Evolutionary conservation across 2,329 filamentous ascomycete species (phyloP).

Genomic region (Trematosphaeria pertusa): DNA sequence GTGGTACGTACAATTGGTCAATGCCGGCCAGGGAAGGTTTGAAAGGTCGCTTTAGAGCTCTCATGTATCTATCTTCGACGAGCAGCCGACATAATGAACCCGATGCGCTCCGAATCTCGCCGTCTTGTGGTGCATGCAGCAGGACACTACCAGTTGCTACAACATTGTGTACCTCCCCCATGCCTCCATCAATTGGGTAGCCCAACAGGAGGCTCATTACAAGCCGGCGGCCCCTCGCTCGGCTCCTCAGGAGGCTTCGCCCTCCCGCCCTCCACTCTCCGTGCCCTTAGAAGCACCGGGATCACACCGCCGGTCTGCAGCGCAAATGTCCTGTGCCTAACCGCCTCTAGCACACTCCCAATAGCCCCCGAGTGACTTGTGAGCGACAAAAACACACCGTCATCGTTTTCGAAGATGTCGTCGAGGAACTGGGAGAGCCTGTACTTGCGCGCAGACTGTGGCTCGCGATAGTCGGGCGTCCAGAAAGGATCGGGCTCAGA

Average conservation of each 20-base stretch:
- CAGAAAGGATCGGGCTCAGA: slow-evolving; percentile 63
- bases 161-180: too few relatives aligned
- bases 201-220: slow-evolving; percentile 30
- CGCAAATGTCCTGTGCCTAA: slow-evolving; percentile 66
- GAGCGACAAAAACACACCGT: slow-evolving; percentile 57
- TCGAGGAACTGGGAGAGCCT: slow-evolving; percentile 52
- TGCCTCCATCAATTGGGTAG: too few relatives aligned
- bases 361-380: slow-evolving; percentile 68
- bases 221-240: slow-evolving; percentile 40
- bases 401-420: slow-evolving; percentile 60
- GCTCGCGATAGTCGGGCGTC: slow-evolving; percentile 48
- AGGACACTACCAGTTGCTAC: too few relatives aligned
- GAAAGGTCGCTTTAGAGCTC: too few relatives aligned
- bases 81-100: too few relatives aligned
- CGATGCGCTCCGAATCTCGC: too few relatives aligned
- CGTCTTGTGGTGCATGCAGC: too few relatives aligned
- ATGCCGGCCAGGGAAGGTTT: too few relatives aligned
- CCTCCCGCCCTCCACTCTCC: slow-evolving; percentile 49
- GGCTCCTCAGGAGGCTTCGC: slow-evolving; percentile 36
- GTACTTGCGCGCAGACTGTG: slow-evolving; percentile 28
- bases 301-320: slow-evolving; percentile 72
- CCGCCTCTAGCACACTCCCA: slow-evolving; percentile 59
- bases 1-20: neutral
- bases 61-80: too few relatives aligned
- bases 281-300: slow-evolving; percentile 69